Conservation (phyloP, 352 stramenopile genomes). For the Phytophthora pseudosyringae region DNA sequence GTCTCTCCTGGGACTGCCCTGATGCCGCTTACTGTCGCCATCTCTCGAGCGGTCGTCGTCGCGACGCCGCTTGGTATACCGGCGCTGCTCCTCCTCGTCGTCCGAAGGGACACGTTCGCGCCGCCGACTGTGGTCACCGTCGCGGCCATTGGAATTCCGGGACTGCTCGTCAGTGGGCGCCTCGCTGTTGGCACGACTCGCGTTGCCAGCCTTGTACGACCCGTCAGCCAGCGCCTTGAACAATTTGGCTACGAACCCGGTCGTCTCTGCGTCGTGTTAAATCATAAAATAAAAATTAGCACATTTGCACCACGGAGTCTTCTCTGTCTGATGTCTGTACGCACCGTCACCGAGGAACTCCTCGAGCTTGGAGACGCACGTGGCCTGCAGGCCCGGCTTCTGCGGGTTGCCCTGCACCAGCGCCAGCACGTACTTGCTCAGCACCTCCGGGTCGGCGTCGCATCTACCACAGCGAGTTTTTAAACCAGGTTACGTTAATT, state of each 20-base stretch:
- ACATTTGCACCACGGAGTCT: neutral
- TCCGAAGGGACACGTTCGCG: conserved; percentile 47
- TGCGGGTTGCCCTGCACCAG: conserved; percentile 85
- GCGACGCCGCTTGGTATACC: conserved; percentile 65
- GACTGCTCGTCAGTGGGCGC: conserved; percentile 22
- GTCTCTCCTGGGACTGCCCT: conserved; percentile 46
- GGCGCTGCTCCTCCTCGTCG: conserved; percentile 61
- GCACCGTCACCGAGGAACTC: conserved; percentile 88
- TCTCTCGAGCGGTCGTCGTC: conserved; percentile 57
- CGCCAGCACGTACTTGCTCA: conserved; percentile 90
- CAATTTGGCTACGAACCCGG: conserved; percentile 71
- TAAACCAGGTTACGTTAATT: neutral
- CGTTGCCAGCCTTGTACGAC: conserved; percentile 54
- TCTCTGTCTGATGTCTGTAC: conserved; percentile 5
- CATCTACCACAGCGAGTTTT: conserved; percentile 48
- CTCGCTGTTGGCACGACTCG: conserved; percentile 14
- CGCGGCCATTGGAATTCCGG: conserved; percentile 16
- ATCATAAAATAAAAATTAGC: conserved; percentile 9
- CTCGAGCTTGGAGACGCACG: conserved; percentile 78
- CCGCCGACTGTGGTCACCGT: conserved; percentile 42
- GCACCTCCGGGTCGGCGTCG: conserved; percentile 84
- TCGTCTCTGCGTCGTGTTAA: conserved; percentile 54
- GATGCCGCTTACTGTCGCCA: conserved; percentile 40
- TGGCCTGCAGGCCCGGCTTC: conserved; percentile 72
- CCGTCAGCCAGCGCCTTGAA: conserved; percentile 72